Evolutionary conservation across 2,329 filamentous ascomycete genomes (phyloP).

Genomic region (Phyllosticta citrichinensis): DNA sequence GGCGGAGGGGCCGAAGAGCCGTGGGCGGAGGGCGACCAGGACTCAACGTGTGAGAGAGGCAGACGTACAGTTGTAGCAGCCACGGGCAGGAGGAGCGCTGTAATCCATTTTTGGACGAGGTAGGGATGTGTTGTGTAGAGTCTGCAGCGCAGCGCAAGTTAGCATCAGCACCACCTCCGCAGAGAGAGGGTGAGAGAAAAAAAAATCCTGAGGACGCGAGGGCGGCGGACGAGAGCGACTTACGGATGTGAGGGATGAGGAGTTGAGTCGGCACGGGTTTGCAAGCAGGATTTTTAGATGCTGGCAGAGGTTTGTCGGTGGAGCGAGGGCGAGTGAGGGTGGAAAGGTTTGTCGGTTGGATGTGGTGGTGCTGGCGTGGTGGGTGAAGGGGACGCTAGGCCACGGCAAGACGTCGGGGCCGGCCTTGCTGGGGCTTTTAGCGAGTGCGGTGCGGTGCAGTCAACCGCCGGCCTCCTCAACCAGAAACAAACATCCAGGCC

Average conservation of each 20-base stretch:
- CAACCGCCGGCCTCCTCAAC: conserved; percentile 3
- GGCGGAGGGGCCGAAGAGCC: neutral
- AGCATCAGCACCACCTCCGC: neutral
- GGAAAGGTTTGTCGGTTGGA: neutral
- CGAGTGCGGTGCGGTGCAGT: neutral
- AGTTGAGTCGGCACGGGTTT: neutral
- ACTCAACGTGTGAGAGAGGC: conserved; percentile 2
- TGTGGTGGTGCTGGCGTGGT: neutral
- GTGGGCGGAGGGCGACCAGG: neutral
- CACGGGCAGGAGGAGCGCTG: conserved; percentile 26
- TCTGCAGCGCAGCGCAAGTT: conserved; percentile 8
- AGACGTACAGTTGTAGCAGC: conserved; percentile 34
- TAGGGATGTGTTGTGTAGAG: conserved; percentile 1
- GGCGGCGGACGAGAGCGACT: neutral
- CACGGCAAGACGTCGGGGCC: conserved; percentile 2
- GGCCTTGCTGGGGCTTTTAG: neutral
- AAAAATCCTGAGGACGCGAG: neutral
- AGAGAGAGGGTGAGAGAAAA: neutral
- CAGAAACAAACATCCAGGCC: conserved; percentile 7
- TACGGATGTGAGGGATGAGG: neutral
- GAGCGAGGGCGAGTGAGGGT: neutral
- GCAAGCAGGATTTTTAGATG: neutral
- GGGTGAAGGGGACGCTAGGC: conserved; percentile 4
- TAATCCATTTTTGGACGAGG: conserved; percentile 23
- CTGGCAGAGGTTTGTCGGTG: neutral